phyloP scores from a whole-genome alignment of 306 rosid genomes.

The Carpinus fangiana region DNA sequence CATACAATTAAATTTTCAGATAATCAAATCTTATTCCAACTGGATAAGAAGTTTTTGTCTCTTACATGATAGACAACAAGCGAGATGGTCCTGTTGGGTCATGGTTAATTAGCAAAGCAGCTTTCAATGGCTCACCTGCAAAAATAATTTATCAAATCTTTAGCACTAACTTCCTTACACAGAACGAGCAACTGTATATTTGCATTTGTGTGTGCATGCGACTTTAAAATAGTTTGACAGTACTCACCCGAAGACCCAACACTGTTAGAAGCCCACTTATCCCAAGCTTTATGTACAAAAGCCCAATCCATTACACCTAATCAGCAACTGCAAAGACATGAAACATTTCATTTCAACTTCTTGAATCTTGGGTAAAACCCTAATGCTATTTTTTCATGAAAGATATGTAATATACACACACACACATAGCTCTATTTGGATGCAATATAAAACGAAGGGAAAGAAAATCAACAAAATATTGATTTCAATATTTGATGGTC shows the following conservation, averaged over 20 bases:
- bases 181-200: conserved; percentile 7
- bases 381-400: background rate
- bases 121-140: conserved; percentile 56
- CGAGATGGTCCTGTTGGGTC: conserved; percentile 68
- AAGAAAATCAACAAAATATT: too few relatives aligned
- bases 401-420: background rate
- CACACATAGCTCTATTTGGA: background rate
- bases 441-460: background rate
- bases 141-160: conserved; percentile 26
- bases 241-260: conserved; percentile 63
- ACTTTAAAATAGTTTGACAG: background rate
- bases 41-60: background rate
- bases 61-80: conserved; percentile 79
- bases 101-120: conserved; percentile 59
- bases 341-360: conserved; percentile 12
- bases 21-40: background rate
- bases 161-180: conserved; percentile 8
- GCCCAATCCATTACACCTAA: conserved; percentile 68
- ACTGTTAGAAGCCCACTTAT: conserved; percentile 63
- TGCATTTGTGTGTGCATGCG: background rate
- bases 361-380: background rate
- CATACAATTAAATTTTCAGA: background rate
- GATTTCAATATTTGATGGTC: too few relatives aligned
- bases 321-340: conserved; percentile 7
- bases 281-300: conserved; percentile 64